Evolutionary conservation across 257 asterid species (phyloP).

Genomic region (Leonotis leonurus): DNA sequence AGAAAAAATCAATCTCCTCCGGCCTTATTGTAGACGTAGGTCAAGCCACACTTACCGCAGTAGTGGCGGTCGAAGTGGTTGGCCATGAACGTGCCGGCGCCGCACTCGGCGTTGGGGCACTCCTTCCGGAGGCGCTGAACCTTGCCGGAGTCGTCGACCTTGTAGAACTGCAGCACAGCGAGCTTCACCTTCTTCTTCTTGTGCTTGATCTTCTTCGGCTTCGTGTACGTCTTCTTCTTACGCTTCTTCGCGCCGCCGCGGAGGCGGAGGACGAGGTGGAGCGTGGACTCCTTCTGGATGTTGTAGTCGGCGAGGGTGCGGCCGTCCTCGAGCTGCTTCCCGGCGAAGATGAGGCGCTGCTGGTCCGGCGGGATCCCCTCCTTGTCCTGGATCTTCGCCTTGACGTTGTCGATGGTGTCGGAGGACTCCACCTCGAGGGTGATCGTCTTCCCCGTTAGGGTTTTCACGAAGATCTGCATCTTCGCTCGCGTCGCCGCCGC

Average conservation of each 20-base stretch:
- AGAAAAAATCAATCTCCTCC: slow-evolving; percentile 21
- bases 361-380: slow-evolving; percentile 19
- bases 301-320: slow-evolving; percentile 29
- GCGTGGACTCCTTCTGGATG: slow-evolving; percentile 30
- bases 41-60: slow-evolving; percentile 32
- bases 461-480: slow-evolving; percentile 31
- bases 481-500: slow-evolving; percentile 9
- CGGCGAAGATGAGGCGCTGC: slow-evolving; percentile 20
- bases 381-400: slow-evolving; percentile 20
- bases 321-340: slow-evolving; percentile 25
- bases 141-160: slow-evolving; percentile 29
- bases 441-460: slow-evolving; percentile 20
- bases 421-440: slow-evolving; percentile 22
- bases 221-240: slow-evolving; percentile 35
- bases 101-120: slow-evolving; percentile 31
- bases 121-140: slow-evolving; percentile 35
- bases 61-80: slow-evolving; percentile 28
- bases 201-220: slow-evolving; percentile 33
- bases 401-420: slow-evolving; percentile 17
- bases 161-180: slow-evolving; percentile 28
- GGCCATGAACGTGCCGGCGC: slow-evolving; percentile 34
- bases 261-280: slow-evolving; percentile 31
- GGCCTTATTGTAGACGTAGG: slow-evolving; percentile 33
- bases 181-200: slow-evolving; percentile 34
- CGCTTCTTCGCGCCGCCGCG: slow-evolving; percentile 37